These are phyloP conservation scores for Leishmania gerbilli DNA, from an alignment of 208 protist genomes.

Conservation along the genomic window DNA sequence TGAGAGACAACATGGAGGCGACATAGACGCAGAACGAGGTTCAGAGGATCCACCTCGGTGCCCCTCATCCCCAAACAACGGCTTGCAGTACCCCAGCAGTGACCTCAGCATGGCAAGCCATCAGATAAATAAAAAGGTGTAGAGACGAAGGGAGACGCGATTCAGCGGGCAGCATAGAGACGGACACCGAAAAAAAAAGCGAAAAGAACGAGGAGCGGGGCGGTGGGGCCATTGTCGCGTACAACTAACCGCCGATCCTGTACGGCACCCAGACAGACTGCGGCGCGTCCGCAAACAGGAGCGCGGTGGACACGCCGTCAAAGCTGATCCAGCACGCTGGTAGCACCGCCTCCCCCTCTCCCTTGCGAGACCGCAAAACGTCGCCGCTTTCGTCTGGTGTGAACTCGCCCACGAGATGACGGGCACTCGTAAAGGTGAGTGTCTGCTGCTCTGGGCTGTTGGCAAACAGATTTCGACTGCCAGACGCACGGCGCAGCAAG, in stretches of 20 bases:
- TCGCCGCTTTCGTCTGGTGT: constrained; percentile 21
- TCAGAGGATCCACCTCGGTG: too few species aligned
- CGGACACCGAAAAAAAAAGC: neutral
- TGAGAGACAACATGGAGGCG: neutral
- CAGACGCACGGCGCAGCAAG: neutral
- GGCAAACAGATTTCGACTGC: neutral
- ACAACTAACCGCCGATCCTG: constrained; percentile 22
- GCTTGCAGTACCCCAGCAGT: too few species aligned
- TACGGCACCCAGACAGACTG: constrained; percentile 59
- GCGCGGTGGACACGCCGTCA: constrained; percentile 28
- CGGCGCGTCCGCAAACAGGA: constrained; percentile 53
- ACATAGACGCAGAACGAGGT: too few species aligned
- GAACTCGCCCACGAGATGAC: constrained; percentile 34
- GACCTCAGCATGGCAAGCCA: neutral
- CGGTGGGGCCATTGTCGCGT: neutral
- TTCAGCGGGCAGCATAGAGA: neutral
- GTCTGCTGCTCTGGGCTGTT: constrained; percentile 20
- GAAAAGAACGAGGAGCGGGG: neutral
- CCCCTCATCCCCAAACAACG: too few species aligned
- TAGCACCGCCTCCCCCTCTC: neutral
- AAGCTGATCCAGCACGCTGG: constrained; percentile 73
- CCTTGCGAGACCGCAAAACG: neutral
- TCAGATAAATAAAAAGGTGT: neutral
- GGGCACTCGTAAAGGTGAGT: constrained; percentile 40
- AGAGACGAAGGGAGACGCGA: neutral